phyloP scores from a whole-genome alignment of 1,139 yeast genomes.

The Zygotorulaspora mrakii region DNA sequence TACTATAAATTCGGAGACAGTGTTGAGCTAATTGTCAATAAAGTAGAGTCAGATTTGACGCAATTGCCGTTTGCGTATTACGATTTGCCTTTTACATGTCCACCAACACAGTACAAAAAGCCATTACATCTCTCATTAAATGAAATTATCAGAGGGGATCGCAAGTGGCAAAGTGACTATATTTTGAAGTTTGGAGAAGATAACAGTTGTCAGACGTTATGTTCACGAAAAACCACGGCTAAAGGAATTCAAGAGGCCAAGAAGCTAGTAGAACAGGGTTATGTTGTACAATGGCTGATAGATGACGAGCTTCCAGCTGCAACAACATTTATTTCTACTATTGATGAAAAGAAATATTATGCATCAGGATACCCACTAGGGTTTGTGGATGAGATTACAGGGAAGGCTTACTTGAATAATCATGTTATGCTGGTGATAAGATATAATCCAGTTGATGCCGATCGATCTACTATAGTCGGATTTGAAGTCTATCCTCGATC shows the following conservation, averaged over 20 bases:
- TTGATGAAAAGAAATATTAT: constrained; percentile 61
- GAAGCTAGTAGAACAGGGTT: constrained; percentile 61
- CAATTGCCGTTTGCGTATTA: constrained; percentile 78
- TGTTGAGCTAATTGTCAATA: constrained; percentile 70
- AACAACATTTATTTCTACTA: constrained; percentile 70
- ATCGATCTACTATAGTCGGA: constrained; percentile 68
- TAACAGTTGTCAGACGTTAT: constrained; percentile 59
- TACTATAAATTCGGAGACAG: constrained; percentile 47
- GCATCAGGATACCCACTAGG: constrained; percentile 89
- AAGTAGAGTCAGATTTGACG: constrained; percentile 70
- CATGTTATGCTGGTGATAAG: constrained; percentile 80
- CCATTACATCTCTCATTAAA: constrained; percentile 70
- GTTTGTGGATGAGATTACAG: constrained; percentile 49
- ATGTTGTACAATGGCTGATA: constrained; percentile 77
- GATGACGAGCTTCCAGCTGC: constrained; percentile 83
- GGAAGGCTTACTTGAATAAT: constrained; percentile 60
- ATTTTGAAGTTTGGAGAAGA: constrained; percentile 59
- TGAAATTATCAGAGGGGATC: constrained; percentile 76
- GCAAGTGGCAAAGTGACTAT: constrained; percentile 73
- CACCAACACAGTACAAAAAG: constrained; percentile 50
- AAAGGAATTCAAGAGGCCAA: constrained; percentile 54
- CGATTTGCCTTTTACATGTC: constrained; percentile 78
- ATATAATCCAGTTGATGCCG: constrained; percentile 55
- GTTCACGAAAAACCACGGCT: constrained; percentile 56
- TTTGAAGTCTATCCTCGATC: constrained; percentile 88